Percentiles rank a stretch among this genome's conserved stretches.
Conservation (phyloP, 2,329 filamentous ascomycete genomes). For the Monilinia polystroma region DNA sequence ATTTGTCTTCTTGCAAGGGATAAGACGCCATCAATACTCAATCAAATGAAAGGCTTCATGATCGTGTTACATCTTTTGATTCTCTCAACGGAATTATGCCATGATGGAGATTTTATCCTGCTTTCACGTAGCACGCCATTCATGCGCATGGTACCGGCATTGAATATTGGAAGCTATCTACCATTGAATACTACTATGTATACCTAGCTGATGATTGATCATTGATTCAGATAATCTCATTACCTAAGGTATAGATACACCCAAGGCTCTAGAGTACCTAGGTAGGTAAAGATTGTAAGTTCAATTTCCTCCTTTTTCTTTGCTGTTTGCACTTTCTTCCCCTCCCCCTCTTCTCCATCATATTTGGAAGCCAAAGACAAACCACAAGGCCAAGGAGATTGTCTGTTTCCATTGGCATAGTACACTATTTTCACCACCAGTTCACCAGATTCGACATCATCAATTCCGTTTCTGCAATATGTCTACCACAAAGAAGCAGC, state of each 20-base stretch:
- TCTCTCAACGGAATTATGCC: constrained; percentile 4
- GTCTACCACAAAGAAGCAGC: constrained; percentile 42
- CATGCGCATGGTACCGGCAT: constrained; percentile 3
- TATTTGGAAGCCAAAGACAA: neutral
- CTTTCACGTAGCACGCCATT: constrained; percentile 1
- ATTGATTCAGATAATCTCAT: neutral
- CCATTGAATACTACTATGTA: too few relatives aligned
- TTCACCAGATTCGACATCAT: neutral
- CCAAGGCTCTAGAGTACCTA: neutral
- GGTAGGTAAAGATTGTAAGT: constrained; percentile 1
- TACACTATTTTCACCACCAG: neutral
- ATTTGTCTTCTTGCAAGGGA: constrained; percentile 22
- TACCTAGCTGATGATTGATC: neutral
- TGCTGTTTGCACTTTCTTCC: neutral
- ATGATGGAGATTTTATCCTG: neutral
- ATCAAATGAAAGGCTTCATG: constrained; percentile 22
- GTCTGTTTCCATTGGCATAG: neutral
- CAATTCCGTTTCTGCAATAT: constrained; percentile 21
- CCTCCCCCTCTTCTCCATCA: neutral
- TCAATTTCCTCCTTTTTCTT: neutral
- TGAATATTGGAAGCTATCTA: neutral
- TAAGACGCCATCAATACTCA: constrained; percentile 31
- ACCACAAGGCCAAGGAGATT: neutral
- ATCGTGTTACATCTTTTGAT: constrained; percentile 2
- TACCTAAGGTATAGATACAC: constrained; percentile 4